Evolutionary conservation across 495 filamentous ascomycete genomes (phyloP), one percentile per base, ranked within the genome.

Genomic region (Hyaloscypha bicolor): DNA sequence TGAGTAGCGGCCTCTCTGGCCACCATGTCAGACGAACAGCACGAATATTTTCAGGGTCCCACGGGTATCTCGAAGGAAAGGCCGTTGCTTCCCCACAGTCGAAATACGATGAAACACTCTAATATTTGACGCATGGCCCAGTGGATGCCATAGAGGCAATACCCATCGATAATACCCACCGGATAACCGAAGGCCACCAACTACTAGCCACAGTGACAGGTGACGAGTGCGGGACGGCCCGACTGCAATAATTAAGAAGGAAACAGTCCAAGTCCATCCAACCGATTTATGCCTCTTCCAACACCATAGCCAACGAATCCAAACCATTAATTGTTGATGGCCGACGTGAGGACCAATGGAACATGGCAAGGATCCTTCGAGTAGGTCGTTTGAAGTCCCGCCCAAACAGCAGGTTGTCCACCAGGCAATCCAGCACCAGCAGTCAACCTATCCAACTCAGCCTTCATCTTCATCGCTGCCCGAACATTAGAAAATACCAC

Each of bases 361-460:
- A 35, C 8, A 3, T 59, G 8, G 61, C 64, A 68, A 30, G 71
- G 71, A 67, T 69, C 65, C 63, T 73, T 73, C 4, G 71, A 73
- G 32, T 63, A 73, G 3, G 63, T 71, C 9, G 63, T 70, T 6
- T 55, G 22, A 30, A 73, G 33, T 5, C 62, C 71, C 0, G 14
- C n/a, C 64, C 60, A 67, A 12, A 60, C 64, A 22, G n/a, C 21
- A 48, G 63, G 39, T 11, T 60, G 56, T 45, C 66, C 56, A 19
- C 45, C 56, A 51, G 56, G 30, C 37, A 33, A 39, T 19, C 56
- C 56, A 31, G 32, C 48, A 19, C n/a, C 61, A 0, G 33, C 33
- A 60, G 45, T 60, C 52, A 22, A 64, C 22, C 55, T 58, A 42
- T 71, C 70, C 30, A 74, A 52, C 19, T 63, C 62, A 8, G 55